A percentile compares a stretch with the other conserved stretches of the same genome.
Conservation (phyloP, 23 red algal species). For the Chondrus crispus region DNA sequence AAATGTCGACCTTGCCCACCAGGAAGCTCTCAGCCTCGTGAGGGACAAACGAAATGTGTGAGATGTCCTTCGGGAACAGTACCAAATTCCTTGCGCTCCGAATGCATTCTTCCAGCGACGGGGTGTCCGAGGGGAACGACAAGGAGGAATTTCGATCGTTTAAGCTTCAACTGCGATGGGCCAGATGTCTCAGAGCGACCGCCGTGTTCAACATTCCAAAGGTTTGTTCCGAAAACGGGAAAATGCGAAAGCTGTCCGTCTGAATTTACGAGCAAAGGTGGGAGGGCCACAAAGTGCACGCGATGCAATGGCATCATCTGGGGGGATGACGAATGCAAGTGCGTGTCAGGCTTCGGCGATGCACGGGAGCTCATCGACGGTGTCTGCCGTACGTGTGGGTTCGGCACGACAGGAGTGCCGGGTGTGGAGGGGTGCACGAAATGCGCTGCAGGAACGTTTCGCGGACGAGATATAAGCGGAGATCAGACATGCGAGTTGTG, state of each 20-base stretch:
- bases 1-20: background rate
- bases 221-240: background rate
- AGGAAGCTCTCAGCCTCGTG: background rate
- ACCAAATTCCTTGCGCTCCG: background rate
- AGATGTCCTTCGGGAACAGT: background rate
- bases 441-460: background rate
- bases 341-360: too few relatives aligned
- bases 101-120: background rate
- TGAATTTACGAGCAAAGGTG: background rate
- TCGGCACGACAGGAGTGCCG: background rate
- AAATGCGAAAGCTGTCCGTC: background rate
- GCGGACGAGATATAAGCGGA: background rate
- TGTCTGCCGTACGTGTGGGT: background rate
- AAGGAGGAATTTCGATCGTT: too few relatives aligned
- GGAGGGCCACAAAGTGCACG: background rate
- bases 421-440: background rate
- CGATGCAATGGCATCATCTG: background rate
- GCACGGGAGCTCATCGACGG: too few relatives aligned
- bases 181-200: background rate
- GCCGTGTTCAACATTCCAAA: background rate
- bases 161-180: too few relatives aligned
- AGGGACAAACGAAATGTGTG: background rate
- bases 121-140: too few relatives aligned
- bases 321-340: too few relatives aligned
- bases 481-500: background rate